Evolutionary conservation across 2,329 filamentous ascomycete species (phyloP), one percentile per base, ranked within the genome.

Genomic region (Sphaerulina vaccinii): DNA sequence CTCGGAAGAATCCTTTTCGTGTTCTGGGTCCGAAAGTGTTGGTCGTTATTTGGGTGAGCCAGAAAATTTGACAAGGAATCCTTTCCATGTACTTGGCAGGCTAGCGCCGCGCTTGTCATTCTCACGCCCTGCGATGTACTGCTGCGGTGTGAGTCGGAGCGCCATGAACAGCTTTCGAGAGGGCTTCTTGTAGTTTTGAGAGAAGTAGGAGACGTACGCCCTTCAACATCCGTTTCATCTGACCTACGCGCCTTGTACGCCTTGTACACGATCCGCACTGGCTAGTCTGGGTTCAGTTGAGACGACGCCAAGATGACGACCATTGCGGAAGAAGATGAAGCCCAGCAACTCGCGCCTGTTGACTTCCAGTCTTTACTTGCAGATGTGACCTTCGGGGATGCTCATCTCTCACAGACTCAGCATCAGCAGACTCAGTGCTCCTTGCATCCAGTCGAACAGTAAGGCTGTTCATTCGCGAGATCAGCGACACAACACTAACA

Each of bases 281-380:
- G 5, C 35, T 37, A 19, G 37, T 18, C 37, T 39, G 37, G 16
- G 16, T 11, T 19, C 16, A 18, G 24, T 32, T 5, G 45, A 49
- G 23, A 21, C 27, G 22, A 39, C 13, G 22, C 38, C 41, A 53
- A 33, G 11, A 57, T 59, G 58, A 51, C 58, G 11, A 54, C 50
- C 24, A 57, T 49, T 27, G 44, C 35, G 15, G 56, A 53, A 24
- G 56, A 57, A 41, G 36, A 53, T 37, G 56, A 59, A 24, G 33
- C 29, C 39, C 43, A 52, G 22, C 27, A 32, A 10, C 32, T 60
- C 19, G 53, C 42, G 11, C 45, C 49, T 7, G 44, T 52, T 16
- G 52, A 57, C 42, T 55, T 59, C 33, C 40, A 32, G 16, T 48
- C 50, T 22, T 45, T 58, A 27, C 33, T 60, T 9, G 35, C 57